Conservation (phyloP, 2,329 filamentous ascomycete species). For the Coniochaeta prunicola region DNA sequence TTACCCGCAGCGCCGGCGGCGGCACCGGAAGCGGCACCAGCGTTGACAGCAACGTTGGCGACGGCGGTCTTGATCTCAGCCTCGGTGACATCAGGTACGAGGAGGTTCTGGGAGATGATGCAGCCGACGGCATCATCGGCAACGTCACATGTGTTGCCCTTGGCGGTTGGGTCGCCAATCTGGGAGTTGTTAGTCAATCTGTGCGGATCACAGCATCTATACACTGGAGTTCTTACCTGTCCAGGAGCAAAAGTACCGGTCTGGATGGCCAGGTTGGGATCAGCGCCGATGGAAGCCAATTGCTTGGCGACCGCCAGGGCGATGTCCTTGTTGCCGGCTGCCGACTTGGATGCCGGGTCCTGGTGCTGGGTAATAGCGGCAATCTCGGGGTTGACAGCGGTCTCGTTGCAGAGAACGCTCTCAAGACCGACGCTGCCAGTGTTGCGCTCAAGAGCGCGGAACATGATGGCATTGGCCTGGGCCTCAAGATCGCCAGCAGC, state of each 20-base stretch:
- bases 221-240: conserved; percentile 29
- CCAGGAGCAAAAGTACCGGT: conserved; percentile 59
- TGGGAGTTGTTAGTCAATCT: conserved; percentile 12
- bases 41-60: conserved; percentile 18
- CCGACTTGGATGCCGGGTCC: conserved; percentile 54
- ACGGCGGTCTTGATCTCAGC: conserved; percentile 48
- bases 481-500: conserved; percentile 43
- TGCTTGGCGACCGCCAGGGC: conserved; percentile 52
- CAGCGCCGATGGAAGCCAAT: conserved; percentile 53
- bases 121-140: conserved; percentile 42
- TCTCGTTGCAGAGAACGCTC: conserved; percentile 50
- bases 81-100: conserved; percentile 45
- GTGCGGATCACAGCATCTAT: conserved; percentile 4
- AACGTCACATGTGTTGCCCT: conserved; percentile 48
- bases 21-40: conserved; percentile 8
- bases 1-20: conserved; percentile 12
- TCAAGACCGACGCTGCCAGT: conserved; percentile 48
- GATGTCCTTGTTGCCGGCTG: conserved; percentile 54
- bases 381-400: conserved; percentile 58
- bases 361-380: conserved; percentile 58
- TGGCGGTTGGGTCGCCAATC: conserved; percentile 27
- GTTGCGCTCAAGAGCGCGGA: conserved; percentile 51
- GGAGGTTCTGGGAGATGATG: conserved; percentile 46
- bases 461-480: conserved; percentile 46
- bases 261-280: conserved; percentile 53